A percentile compares a stretch with the other conserved stretches of the same genome.
Conservation (phyloP, 768 basidiomycete species). For the Kondoa malvinella region DNA sequence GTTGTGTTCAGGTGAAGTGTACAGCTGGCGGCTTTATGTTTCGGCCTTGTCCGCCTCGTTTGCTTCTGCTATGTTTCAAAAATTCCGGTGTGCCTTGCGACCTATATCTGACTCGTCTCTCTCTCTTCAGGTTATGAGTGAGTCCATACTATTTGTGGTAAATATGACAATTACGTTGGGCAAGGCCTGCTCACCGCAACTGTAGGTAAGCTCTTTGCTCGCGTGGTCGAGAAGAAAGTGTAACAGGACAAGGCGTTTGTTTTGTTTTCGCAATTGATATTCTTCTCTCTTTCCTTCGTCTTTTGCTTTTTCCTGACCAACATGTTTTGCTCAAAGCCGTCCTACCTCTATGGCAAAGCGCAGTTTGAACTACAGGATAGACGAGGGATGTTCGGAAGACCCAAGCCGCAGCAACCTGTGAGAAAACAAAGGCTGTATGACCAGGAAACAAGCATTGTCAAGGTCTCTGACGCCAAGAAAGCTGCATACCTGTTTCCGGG, state of each 20-base stretch:
- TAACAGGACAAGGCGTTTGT: neutral
- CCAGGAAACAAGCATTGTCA: no score
- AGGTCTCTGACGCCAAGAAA: no score
- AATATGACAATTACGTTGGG: no score
- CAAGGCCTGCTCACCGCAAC: neutral
- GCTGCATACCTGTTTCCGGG: no score
- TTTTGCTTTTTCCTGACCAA: neutral
- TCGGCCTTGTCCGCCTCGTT: conserved; percentile 9
- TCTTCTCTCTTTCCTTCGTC: neutral
- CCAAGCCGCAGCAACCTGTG: no score
- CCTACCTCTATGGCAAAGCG: neutral
- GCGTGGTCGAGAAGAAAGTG: no score
- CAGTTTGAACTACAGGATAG: neutral
- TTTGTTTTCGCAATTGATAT: neutral
- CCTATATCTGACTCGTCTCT: no score
- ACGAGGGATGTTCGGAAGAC: no score
- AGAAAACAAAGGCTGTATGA: no score
- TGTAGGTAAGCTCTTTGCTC: neutral
- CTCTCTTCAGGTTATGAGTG: no score
- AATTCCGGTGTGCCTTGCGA: neutral
- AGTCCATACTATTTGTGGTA: no score
- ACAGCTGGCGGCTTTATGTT: conserved; percentile 12
- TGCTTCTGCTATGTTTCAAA: conserved; percentile 9
- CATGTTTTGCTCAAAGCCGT: neutral
- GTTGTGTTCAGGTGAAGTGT: no score